Evolutionary conservation across 108 stramenopile genomes (phyloP), one percentile per base, ranked within the genome.

Genomic region (Pseudonitzschia multiseries): DNA sequence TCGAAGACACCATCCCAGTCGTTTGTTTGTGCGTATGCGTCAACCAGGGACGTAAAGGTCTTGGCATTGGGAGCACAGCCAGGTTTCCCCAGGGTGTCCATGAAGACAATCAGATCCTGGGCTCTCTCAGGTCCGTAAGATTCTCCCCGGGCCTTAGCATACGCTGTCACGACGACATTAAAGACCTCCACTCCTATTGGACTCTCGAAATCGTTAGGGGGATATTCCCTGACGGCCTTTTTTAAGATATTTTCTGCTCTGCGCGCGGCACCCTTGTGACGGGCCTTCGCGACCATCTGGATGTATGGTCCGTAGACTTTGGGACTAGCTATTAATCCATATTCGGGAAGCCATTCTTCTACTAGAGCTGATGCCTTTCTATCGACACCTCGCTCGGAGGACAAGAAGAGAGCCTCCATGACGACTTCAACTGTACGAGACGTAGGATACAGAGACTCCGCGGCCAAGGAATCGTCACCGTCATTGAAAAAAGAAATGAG

Each of bases 101-200:
- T 81, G 32, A 83, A 75, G 8, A 65, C 60, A 54, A 88, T 78
- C 41, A 90, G 69, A 44, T 86, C 80, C 43, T 90, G 72, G 8
- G 87, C 85, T 65, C 84, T 77, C 28, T 83, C 79, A 17, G 90
- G 86, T 17, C 87, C 87, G 46, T 84, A 76, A 33, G 32, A n/a
- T 41, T 85, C 82, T 3, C 83, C 61, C 13, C 82, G 83, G 65
- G 73, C 72, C 36, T 81, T 81, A 9, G 81, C 79, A 29, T 71
- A 74, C 20, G 81, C 71, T 18, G 68, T 72, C 18, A 81, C 48
- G 0, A 76, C 71, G 20, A 36, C 41, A 53, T 81, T 81, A 63
- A 76, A 81, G 31, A 62, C 74, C 43, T 81, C 77, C 20, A 78
- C 60, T 4, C 54, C 68, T 8, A 79, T 75, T 26, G 44, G 29